phyloP scores from a whole-genome alignment of 352 stramenopile species.

The Globisporangium paddicum region DNA sequence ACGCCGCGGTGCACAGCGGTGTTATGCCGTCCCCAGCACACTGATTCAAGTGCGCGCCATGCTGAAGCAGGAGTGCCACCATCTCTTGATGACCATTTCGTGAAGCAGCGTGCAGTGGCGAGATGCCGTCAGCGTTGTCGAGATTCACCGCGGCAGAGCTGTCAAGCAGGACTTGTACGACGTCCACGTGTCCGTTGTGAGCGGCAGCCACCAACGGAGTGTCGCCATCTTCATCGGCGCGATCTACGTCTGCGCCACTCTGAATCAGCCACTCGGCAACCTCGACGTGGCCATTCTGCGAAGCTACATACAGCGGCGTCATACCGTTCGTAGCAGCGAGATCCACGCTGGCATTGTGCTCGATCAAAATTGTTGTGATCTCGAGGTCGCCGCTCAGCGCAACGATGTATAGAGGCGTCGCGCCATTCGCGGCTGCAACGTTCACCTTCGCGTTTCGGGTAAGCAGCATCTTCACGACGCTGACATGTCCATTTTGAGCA shows the following conservation, averaged over 20 bases:
- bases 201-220: slow-evolving; percentile 6
- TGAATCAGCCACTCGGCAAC: neutral
- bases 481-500: neutral
- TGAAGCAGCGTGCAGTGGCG: neutral
- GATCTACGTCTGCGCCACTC: neutral
- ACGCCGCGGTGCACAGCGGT: neutral
- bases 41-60: neutral
- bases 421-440: neutral
- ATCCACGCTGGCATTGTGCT: neutral
- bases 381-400: neutral
- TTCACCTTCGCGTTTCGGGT: neutral
- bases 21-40: neutral
- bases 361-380: neutral
- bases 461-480: slow-evolving; percentile 1
- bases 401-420: slow-evolving; percentile 1
- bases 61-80: neutral
- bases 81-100: neutral
- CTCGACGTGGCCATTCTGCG: slow-evolving; percentile 1
- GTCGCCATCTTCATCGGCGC: neutral
- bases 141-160: neutral
- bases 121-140: neutral
- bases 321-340: neutral
- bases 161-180: slow-evolving; percentile 3
- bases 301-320: slow-evolving; percentile 6
- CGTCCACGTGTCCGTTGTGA: neutral